These are phyloP conservation scores for Mercurialis annua DNA, from an alignment of 345 rosid species.

Conservation along the genomic window DNA sequence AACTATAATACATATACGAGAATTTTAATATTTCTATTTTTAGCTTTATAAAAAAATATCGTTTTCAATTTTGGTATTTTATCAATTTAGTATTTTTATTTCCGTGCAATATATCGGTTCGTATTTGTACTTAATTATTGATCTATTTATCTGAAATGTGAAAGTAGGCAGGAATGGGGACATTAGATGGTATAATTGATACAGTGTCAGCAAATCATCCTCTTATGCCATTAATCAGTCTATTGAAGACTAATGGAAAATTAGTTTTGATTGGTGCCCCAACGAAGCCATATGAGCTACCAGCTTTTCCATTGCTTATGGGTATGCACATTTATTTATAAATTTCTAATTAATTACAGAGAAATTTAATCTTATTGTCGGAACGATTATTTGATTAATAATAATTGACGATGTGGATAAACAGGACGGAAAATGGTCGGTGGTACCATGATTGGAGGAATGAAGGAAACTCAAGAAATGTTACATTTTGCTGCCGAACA, in stretches of 20 bases:
- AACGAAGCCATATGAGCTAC: conserved; percentile 39
- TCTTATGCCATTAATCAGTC: conserved; percentile 39
- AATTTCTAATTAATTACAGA: not conserved
- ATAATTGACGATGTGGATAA: not conserved
- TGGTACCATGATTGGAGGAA: conserved; percentile 52
- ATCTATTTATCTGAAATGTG: not conserved
- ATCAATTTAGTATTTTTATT: too few relatives aligned
- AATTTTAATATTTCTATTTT: too few relatives aligned
- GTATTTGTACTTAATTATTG: not conserved
- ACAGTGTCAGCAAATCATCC: conserved; percentile 50
- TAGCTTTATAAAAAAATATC: too few relatives aligned
- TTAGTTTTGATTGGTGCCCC: conserved; percentile 54
- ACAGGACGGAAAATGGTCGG: conserved; percentile 42
- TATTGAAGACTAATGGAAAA: conserved; percentile 49
- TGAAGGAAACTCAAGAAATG: conserved; percentile 66
- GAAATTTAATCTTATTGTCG: not conserved
- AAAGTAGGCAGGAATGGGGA: conserved; percentile 12
- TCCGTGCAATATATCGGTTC: too few relatives aligned
- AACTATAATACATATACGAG: too few relatives aligned
- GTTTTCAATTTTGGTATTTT: too few relatives aligned
- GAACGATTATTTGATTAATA: not conserved
- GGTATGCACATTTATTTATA: conserved; percentile 16
- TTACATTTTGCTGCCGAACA: conserved; percentile 38
- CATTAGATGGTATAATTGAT: conserved; percentile 59
- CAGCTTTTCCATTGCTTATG: conserved; percentile 26